Evolutionary conservation across 148 eudicot species (phyloP).

Genomic region (Rhododendron vialii): DNA sequence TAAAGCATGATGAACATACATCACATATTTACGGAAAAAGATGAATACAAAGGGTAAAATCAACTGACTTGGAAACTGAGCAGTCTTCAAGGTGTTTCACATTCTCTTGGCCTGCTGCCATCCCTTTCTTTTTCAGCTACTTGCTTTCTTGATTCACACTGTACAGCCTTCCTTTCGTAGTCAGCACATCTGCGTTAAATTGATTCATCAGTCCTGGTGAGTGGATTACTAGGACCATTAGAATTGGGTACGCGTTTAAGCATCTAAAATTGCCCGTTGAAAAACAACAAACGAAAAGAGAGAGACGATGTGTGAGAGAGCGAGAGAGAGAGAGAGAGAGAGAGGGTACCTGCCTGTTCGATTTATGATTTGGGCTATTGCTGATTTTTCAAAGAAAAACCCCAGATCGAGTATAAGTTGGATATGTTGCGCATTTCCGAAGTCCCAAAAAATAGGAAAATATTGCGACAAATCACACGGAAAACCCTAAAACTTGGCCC

Average conservation of each 20-base stretch:
- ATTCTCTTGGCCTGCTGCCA: conserved; percentile 39
- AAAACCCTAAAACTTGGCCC: no score
- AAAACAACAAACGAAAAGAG: not conserved
- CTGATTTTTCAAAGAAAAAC: not conserved
- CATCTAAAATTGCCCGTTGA: not conserved
- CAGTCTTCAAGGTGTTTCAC: conserved; percentile 81
- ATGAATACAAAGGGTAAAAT: not conserved
- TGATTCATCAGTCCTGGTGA: not conserved
- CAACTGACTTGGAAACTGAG: conserved; percentile 71
- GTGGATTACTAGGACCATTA: not conserved
- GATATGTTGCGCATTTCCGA: no score
- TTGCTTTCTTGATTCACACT: not conserved
- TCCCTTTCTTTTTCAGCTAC: conserved; percentile 20
- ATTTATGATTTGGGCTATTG: not conserved
- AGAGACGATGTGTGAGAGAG: no score
- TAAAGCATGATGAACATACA: not conserved
- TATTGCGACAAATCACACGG: no score
- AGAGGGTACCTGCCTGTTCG: not conserved
- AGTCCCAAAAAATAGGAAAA: no score
- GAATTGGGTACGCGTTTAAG: not conserved
- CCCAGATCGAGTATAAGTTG: no score
- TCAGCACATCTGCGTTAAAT: not conserved
- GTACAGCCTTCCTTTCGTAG: not conserved
- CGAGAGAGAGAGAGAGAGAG: no score
- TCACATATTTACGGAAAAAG: not conserved